Base-by-base conservation (phyloP, 2,329 filamentous ascomycete species). In the Raffaelea ambrosiae region DNA sequence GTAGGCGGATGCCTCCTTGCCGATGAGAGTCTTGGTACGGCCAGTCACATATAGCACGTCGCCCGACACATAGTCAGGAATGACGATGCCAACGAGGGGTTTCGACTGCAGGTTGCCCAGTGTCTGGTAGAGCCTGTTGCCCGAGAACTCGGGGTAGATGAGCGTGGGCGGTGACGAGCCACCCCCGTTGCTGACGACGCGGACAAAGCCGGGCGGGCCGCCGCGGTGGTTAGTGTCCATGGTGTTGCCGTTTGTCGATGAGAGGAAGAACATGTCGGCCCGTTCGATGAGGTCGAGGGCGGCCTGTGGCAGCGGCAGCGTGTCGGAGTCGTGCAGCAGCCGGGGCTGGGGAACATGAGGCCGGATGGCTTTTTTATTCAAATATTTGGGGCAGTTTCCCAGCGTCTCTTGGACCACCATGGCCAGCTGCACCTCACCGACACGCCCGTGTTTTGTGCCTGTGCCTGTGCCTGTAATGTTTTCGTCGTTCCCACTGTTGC, bases 141-240 rank as follows among this genome's bases (percentile, higher is more conserved):
- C 88, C 1, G 84, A 89, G 61, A 85, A 94, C 61, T 95, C 88
- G 0, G 88, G 88, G 63, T 88, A 95, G 3, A 84, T 71, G 14
- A 94, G 63, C 3, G 77, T 70, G 26, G 26, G 26, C 26, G 7
- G 26, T 29, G 26, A 29, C 26, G 26, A 29, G 7, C 62, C 63
- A 21, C 64, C 26, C 11, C 36, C 19, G 48, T 85, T 82, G 19
- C 73, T 76, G 1, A 82, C 61, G 9, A 91, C 70, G 21, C 88
- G 76, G 19, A 91, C 68, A 58, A 95, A 91, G 0, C 88, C 88
- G 1, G 73, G 70, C 2, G 81, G 73, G 0, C 88, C 88, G 35
- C 88, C 88, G 5, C 88, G 79, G 57, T 88, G 79, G 59, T 94
- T 95, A 7, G 83, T 86, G 61, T 94, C 88, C 88, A 94, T 94